phyloP scores from a whole-genome alignment of 257 asterid genomes.

The Solanum appendiculatum region DNA sequence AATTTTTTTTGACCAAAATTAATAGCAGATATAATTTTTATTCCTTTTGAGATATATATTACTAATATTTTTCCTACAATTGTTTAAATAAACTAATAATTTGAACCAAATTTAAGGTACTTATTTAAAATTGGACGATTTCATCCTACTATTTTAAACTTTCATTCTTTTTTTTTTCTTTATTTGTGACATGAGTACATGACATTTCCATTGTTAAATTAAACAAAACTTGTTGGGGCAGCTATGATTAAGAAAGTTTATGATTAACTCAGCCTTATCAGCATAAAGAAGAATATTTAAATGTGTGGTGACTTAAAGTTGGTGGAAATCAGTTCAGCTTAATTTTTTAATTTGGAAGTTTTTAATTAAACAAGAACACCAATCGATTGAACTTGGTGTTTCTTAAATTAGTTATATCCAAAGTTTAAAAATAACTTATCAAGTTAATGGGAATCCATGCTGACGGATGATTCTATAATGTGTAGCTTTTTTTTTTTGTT shows the following conservation, averaged over 20 bases:
- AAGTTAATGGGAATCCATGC: not conserved
- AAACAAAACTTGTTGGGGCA: not conserved
- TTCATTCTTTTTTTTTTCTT: not conserved
- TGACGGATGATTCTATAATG: not conserved
- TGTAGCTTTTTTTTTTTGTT: not conserved
- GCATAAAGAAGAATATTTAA: not conserved
- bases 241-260: not conserved
- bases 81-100: not conserved
- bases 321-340: not conserved
- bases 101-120: not conserved
- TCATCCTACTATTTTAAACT: not conserved
- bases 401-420: not conserved
- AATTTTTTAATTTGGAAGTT: not conserved
- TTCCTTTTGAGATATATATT: no score
- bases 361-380: not conserved
- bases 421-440: not conserved
- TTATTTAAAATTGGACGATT: not conserved
- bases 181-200: not conserved
- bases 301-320: not conserved
- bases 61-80: no score
- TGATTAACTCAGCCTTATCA: not conserved
- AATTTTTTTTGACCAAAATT: no score
- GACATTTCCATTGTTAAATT: not conserved
- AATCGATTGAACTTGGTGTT: not conserved
- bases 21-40: no score